Evolutionary conservation across 2,329 filamentous ascomycete species (phyloP), one percentile per base, ranked within the genome.

Genomic region (Paraphoma chrysanthemicola): DNA sequence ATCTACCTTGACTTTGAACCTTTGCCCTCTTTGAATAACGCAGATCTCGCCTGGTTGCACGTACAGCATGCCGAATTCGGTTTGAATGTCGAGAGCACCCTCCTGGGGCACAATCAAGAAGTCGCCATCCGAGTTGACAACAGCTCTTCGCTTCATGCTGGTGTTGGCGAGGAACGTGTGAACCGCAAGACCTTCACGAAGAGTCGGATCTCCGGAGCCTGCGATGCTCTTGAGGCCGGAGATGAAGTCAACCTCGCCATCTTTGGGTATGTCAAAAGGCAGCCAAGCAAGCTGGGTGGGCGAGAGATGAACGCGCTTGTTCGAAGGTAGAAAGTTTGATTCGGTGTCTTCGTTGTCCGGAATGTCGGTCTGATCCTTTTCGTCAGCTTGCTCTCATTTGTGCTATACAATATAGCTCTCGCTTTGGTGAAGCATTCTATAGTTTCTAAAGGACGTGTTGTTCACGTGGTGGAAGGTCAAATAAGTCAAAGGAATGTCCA

Each of bases 41-140:
- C 84, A 86, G 44, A 94, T 92, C 75, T 94, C 91, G 74, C 90
- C 89, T 1, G 90, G 90, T 51, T 90, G 84, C n/a, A 93, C 87
- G 43, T 91, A 83, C 6, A 94, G 79, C 69, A 84, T 85, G 44
- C 91, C 91, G 46, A 93, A 81, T 75, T 94, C 91, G 1, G 91
- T 94, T 67, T 88, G 86, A 59, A 94, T 89, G 68, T 93, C 90
- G 39, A 94, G 78, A 12, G 83, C 82, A 2, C 91, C 91, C 60
- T 90, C 85, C 72, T 94, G 91, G 1, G 89, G 83, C 12, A 94
- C 89, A 59, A 94, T 88, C 53, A 93, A 77, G 66, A 92, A 85
- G 72, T 94, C 91, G 11, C 91, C 91, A 70, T 94, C 91, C 1
- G 79, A 78, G 42, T 86, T 79, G 52, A 87, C 88, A 60, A 86